phyloP scores from a whole-genome alignment of 768 basidiomycete species.

The Tricholoma saponaceum region DNA sequence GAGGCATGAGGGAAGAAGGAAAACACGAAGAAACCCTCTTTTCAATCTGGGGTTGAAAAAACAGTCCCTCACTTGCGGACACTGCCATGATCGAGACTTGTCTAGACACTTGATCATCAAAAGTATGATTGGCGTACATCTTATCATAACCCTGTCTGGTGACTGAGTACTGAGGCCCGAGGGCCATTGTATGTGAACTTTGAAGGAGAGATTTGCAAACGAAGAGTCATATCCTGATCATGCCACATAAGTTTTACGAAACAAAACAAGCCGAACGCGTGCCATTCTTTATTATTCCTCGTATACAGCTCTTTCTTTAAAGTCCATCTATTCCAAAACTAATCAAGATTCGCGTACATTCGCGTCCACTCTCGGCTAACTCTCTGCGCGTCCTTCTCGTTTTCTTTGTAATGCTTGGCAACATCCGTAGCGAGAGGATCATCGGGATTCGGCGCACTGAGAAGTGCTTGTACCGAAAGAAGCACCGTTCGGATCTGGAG shows the following conservation, averaged over 20 bases:
- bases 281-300: not conserved
- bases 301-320: not conserved
- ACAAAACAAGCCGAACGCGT: too few relatives aligned
- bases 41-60: slow-evolving; percentile 25
- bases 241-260: not conserved
- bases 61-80: slow-evolving; percentile 5
- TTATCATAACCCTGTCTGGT: slow-evolving; percentile 8
- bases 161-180: slow-evolving; percentile 1
- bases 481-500: slow-evolving; percentile 98
- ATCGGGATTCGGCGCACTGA: slow-evolving; percentile 95
- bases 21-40: slow-evolving; percentile 15
- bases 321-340: not conserved
- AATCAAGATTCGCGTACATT: slow-evolving; percentile 57
- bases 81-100: slow-evolving; percentile 4
- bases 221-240: too few relatives aligned
- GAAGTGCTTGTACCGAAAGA: slow-evolving; percentile 93
- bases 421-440: slow-evolving; percentile 93
- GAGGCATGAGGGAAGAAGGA: slow-evolving; percentile 15
- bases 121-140: slow-evolving; percentile 12
- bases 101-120: slow-evolving; percentile 15
- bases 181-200: not conserved
- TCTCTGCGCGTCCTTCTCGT: slow-evolving; percentile 88
- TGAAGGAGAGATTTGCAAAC: not conserved
- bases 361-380: slow-evolving; percentile 96
- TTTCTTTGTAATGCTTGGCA: slow-evolving; percentile 98